These are phyloP conservation scores for Venturiaceae sp. DNA, from an alignment of 2,329 filamentous ascomycete species.

Conservation along the genomic window DNA sequence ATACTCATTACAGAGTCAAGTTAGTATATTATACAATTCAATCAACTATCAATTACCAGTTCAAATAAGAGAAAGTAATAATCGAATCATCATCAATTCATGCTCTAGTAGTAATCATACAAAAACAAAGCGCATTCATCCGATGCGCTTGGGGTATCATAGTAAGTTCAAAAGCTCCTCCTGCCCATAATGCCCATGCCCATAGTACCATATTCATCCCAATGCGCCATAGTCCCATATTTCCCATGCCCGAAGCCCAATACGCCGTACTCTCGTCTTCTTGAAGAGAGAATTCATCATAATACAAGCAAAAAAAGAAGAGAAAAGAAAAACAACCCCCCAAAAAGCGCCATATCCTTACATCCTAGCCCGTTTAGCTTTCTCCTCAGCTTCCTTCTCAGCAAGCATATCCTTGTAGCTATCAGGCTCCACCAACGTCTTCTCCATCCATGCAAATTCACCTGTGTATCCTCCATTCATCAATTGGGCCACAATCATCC, in stretches of 20 bases:
- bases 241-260: too few species aligned
- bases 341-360: background rate
- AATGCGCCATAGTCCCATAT: too few species aligned
- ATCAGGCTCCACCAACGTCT: background rate
- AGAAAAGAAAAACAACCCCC: background rate
- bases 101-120: too few species aligned
- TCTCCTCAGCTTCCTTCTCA: background rate
- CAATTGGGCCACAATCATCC: background rate
- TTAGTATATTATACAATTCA: too few species aligned
- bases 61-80: too few species aligned
- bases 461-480: conserved; percentile 2
- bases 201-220: too few species aligned
- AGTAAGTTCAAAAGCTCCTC: background rate
- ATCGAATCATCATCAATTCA: too few species aligned
- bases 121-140: background rate
- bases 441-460: conserved; percentile 4
- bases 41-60: too few species aligned
- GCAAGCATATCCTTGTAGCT: background rate
- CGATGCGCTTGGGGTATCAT: background rate
- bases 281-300: background rate
- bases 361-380: too few species aligned
- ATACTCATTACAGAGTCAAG: too few species aligned
- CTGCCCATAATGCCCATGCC: too few species aligned
- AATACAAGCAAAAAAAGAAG: background rate
- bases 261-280: background rate